A percentile compares a stretch with the other conserved stretches of the same genome.
Evolutionary conservation across 2,329 filamentous ascomycete species (phyloP).

Genomic region (Fusarium pseudograminearum): DNA sequence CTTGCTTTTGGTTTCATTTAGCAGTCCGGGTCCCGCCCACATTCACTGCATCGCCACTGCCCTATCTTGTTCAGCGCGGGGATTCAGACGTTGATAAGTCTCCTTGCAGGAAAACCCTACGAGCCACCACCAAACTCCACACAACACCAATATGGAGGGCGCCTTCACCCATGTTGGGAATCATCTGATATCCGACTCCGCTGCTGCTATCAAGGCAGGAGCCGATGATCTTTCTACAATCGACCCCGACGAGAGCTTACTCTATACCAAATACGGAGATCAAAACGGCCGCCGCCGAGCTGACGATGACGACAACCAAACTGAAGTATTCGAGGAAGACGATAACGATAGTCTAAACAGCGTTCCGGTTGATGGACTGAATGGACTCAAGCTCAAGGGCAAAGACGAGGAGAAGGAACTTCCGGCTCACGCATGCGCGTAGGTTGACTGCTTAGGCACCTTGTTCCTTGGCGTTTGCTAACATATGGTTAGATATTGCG

Average conservation of each 20-base stretch:
- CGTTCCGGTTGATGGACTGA: slow-evolving; percentile 80
- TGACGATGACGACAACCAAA: slow-evolving; percentile 91
- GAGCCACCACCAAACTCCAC: slow-evolving; percentile 38
- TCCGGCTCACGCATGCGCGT: slow-evolving; percentile 95
- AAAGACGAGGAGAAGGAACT: slow-evolving; percentile 88
- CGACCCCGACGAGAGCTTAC: slow-evolving; percentile 83
- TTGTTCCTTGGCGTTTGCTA: slow-evolving; percentile 36
- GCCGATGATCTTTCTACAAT: slow-evolving; percentile 79
- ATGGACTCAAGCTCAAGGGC: slow-evolving; percentile 69
- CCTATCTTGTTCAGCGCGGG: slow-evolving; percentile 40
- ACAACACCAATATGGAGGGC: slow-evolving; percentile 75
- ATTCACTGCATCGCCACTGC: slow-evolving; percentile 34
- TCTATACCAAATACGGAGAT: slow-evolving; percentile 77
- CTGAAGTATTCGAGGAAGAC: slow-evolving; percentile 85
- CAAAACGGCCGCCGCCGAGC: slow-evolving; percentile 74
- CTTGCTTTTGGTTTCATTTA: slow-evolving; percentile 12
- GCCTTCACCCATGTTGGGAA: slow-evolving; percentile 91
- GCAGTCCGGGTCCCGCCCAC: slow-evolving; percentile 18
- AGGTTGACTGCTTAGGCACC: slow-evolving; percentile 58
- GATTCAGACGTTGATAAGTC: slow-evolving; percentile 36
- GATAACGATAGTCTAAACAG: slow-evolving; percentile 82
- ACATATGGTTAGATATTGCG: slow-evolving; percentile 78
- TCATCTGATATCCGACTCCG: slow-evolving; percentile 85
- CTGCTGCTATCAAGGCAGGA: slow-evolving; percentile 87
- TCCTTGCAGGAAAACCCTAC: slow-evolving; percentile 47